These are phyloP conservation scores for Ophiostoma australiae DNA, from an alignment of 2,329 filamentous ascomycete genomes.

Conservation along the genomic window DNA sequence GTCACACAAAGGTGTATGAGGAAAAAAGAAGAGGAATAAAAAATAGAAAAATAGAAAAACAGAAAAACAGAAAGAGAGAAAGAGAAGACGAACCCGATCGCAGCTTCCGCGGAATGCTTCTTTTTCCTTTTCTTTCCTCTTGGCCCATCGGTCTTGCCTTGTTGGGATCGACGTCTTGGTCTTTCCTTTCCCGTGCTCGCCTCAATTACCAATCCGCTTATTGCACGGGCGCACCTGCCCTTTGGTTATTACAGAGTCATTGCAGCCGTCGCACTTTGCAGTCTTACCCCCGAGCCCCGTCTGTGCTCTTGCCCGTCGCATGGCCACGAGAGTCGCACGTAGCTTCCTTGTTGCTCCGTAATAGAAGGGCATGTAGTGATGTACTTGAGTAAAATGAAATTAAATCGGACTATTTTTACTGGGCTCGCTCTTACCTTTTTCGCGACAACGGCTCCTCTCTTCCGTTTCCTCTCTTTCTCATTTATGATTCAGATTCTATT, in stretches of 20 bases:
- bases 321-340: neutral
- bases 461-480: neutral
- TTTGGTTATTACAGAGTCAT: too few species aligned
- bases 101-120: neutral
- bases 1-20: neutral
- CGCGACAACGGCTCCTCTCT: neutral
- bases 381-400: neutral
- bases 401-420: neutral
- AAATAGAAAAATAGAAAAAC: neutral
- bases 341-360: conserved; percentile 8
- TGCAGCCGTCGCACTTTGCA: neutral
- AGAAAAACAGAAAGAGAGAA: neutral
- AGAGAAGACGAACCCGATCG: neutral
- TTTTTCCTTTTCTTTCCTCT: neutral
- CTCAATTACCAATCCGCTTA: conserved; percentile 11
- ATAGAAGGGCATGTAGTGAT: neutral
- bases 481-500: neutral
- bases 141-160: neutral
- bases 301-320: neutral
- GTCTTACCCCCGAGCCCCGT: conserved; percentile 6
- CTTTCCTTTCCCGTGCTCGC: neutral
- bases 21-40: neutral
- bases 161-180: neutral
- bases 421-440: neutral
- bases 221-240: neutral